These are phyloP conservation scores for Amylostereum chailletii DNA, from an alignment of 1,284 basidiomycete species.

Conservation along the genomic window DNA sequence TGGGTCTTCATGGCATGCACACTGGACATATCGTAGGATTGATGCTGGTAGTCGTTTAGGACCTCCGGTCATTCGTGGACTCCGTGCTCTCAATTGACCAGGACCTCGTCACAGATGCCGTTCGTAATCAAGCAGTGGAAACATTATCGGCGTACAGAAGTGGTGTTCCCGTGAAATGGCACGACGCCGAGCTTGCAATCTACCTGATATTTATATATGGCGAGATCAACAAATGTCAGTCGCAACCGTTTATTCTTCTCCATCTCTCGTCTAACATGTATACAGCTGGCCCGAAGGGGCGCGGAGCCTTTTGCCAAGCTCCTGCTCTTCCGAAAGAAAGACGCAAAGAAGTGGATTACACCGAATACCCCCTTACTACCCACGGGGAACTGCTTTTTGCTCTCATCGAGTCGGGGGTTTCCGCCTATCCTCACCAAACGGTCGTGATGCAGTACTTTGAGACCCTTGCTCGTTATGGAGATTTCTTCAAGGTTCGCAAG, in stretches of 20 bases:
- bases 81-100: conserved; percentile 77
- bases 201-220: conserved; percentile 93
- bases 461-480: conserved; percentile 83
- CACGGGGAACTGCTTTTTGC: conserved; percentile 88
- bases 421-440: conserved; percentile 76
- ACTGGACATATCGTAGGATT: conserved; percentile 4
- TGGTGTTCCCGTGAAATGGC: conserved; percentile 72
- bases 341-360: conserved; percentile 67
- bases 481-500: conserved; percentile 92
- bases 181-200: conserved; percentile 88
- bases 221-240: conserved; percentile 77
- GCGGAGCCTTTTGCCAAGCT: conserved; percentile 66
- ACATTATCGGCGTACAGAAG: conserved; percentile 64
- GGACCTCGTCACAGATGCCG: conserved; percentile 66
- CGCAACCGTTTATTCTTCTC: background rate
- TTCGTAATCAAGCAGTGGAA: conserved; percentile 63
- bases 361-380: conserved; percentile 79
- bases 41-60: conserved; percentile 32
- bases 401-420: conserved; percentile 79
- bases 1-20: conserved; percentile 20
- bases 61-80: conserved; percentile 77
- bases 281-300: conserved; percentile 63
- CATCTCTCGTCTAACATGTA: background rate
- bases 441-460: conserved; percentile 96
- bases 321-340: conserved; percentile 59